Base-by-base conservation (phyloP, 2,329 filamentous ascomycete species). In the Ophiostoma ips region DNA sequence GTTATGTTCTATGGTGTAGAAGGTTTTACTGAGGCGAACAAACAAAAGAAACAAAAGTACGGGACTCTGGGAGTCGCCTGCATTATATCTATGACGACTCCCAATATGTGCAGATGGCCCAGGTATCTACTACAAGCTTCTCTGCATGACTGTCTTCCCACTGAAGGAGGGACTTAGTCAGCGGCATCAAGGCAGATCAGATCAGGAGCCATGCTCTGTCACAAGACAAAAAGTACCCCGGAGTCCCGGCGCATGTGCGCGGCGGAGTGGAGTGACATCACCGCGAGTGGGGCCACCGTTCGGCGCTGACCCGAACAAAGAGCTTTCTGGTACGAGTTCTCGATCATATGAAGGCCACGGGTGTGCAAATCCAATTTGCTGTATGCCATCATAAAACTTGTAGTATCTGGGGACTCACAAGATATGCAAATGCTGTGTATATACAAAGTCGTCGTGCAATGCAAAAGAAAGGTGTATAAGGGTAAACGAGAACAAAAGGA, bases 351-450 rank as follows among this genome's bases (percentile, higher is more conserved):
- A n/a, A n/a, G n/a, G n/a, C n/a, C n/a, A n/a, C n/a, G n/a, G n/a
- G n/a, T n/a, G n/a, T n/a, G n/a, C n/a, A n/a, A n/a, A n/a, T n/a
- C n/a, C n/a, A n/a, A n/a, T n/a, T n/a, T n/a, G n/a, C n/a, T n/a
- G n/a, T n/a, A n/a, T n/a, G n/a, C n/a, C n/a, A n/a, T n/a, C n/a
- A 19, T 38, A 18, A 37, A 18, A 18, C 36, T 37, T 37, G 36
- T n/a, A n/a, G n/a, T n/a, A n/a, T n/a, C n/a, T n/a, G n/a, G n/a
- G n/a, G n/a, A n/a, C n/a, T n/a, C n/a, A 41, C 7, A 44, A 11
- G n/a, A 51, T n/a, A n/a, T 16, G 36, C 19, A 37, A 34, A 37
- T 24, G 50, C 34, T 18, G 28, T n/a, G 36, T 43, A 52, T 43
- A 33, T 36, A 45, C 31, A 38, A 19, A 16, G 30, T 33, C 33